phyloP scores from a whole-genome alignment of 2,329 filamentous ascomycete species.

The Apiospora marii region DNA sequence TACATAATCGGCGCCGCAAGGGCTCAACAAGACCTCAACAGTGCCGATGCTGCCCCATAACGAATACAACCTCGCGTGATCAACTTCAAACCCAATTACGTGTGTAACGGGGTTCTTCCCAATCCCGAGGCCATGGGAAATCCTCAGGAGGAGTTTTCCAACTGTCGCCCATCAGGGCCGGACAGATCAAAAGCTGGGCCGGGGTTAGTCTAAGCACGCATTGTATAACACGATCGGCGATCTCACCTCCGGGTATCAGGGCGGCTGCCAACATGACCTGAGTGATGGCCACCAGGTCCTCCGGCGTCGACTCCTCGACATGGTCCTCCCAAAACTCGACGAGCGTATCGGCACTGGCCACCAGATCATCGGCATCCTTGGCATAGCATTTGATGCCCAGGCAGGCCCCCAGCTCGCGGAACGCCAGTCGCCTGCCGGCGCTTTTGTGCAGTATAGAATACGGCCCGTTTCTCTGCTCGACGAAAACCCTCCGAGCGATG shows the following conservation, averaged over 20 bases:
- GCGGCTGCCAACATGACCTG: constrained; percentile 65
- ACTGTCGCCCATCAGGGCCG: background rate
- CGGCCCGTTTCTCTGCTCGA: background rate
- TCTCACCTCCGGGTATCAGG: constrained; percentile 61
- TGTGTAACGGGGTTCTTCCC: background rate
- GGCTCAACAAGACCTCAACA: background rate
- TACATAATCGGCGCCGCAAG: background rate
- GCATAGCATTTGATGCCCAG: constrained; percentile 52
- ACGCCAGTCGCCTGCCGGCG: constrained; percentile 48
- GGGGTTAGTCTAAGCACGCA: background rate
- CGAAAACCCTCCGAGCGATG: background rate
- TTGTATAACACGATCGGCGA: background rate
- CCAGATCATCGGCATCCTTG: constrained; percentile 41
- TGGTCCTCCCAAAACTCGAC: constrained; percentile 45
- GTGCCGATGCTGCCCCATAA: background rate
- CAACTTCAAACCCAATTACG: background rate
- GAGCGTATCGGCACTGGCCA: constrained; percentile 37
- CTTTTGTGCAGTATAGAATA: constrained; percentile 35
- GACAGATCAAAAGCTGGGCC: background rate
- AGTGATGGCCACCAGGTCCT: constrained; percentile 60
- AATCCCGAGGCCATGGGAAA: background rate
- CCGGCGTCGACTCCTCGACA: constrained; percentile 37
- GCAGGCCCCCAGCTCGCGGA: constrained; percentile 62
- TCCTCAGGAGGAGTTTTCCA: background rate
- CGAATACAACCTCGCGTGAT: background rate